Base-by-base conservation (phyloP, 192 early-diverging fungal species). In the Blastocladiella britannica region DNA sequence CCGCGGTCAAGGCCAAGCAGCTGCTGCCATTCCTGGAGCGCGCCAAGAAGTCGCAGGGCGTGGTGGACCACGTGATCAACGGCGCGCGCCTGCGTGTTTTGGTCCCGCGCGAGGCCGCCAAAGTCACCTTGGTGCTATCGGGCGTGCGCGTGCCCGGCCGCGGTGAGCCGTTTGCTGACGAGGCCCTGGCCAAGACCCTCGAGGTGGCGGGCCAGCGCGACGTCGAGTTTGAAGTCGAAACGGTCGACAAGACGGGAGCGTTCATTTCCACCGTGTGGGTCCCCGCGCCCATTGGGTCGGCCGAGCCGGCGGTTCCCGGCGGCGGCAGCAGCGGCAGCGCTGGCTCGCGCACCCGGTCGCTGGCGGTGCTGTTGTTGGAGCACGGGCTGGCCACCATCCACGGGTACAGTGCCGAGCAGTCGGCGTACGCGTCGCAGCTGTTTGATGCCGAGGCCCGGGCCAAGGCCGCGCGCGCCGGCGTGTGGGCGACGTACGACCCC, bases 201-300 rank as follows among this genome's bases (percentile, higher is more conserved):
- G 71, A 71, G 29, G 64, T 66, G 28, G 69, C 70, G 60, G 75
- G 94, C 60, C 94, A 98, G 72, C 86, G 90, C 55, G 89, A 98
- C 64, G 87, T 90, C 8, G 88, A 98, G 62, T 72, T 92, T 51
- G 82, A 84, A 55, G 70, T 95, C 27, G 94, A 95, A 62, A 75
- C 77, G 15, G 66, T 82, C 20, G 94, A 98, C 66, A 91, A 92
- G 72, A 79, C 79, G 29, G 92, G 94, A 28, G 85, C 82, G 1
- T 98, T 95, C 57, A 86, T 95, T 58, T 92, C 92, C 15, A 69
- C 80, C n/a, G 62, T 98, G 62, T 89, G 81, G 23, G 52, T 74
- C 28, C 62, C 64, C 3, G 29, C 53, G 25, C 4, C 58, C 68
- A 60, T 81, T 8, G 65, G 69, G 58, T n/a, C n/a, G n/a, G n/a